Evolutionary conservation across 2,329 filamentous ascomycete genomes (phyloP).

Genomic region (Fusarium cicatricum): DNA sequence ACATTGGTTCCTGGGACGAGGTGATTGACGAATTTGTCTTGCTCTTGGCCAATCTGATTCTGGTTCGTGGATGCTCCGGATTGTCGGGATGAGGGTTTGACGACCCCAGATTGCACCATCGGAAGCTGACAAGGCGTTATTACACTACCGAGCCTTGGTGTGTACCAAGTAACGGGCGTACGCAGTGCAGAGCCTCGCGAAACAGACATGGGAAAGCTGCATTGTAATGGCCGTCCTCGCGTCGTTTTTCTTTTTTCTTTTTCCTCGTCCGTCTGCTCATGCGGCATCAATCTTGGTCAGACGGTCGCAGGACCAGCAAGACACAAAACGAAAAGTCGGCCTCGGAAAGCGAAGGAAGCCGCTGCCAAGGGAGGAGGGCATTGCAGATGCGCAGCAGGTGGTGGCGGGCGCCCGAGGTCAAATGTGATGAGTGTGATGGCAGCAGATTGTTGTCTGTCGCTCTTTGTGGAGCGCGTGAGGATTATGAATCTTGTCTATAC

Average conservation of each 20-base stretch:
- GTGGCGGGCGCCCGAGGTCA: slow-evolving; percentile 36
- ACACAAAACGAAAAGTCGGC: slow-evolving; percentile 8
- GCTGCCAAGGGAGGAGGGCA: neutral
- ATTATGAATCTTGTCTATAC: slow-evolving; percentile 41
- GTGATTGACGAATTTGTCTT: slow-evolving; percentile 29
- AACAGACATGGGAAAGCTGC: neutral
- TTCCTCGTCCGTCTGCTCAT: neutral
- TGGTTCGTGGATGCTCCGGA: slow-evolving; percentile 6
- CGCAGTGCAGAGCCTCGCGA: slow-evolving; percentile 5
- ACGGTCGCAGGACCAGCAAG: slow-evolving; percentile 1
- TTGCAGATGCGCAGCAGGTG: slow-evolving; percentile 25
- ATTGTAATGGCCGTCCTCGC: no score
- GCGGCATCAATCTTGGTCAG: slow-evolving; percentile 1
- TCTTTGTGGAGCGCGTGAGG: slow-evolving; percentile 38
- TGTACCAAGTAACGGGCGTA: slow-evolving; percentile 20
- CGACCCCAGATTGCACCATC: slow-evolving; percentile 43
- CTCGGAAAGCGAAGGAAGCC: slow-evolving; percentile 12
- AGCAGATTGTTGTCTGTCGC: slow-evolving; percentile 40
- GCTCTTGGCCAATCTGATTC: slow-evolving; percentile 3
- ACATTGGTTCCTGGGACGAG: slow-evolving; percentile 37
- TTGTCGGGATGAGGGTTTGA: slow-evolving; percentile 32
- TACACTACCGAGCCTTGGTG: slow-evolving; percentile 31
- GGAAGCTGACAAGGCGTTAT: slow-evolving; percentile 43
- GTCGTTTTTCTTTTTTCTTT: slow-evolving; percentile 2
- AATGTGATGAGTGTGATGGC: slow-evolving; percentile 35